phyloP scores from a whole-genome alignment of 495 filamentous ascomycete species.

The Cercophora samala region DNA sequence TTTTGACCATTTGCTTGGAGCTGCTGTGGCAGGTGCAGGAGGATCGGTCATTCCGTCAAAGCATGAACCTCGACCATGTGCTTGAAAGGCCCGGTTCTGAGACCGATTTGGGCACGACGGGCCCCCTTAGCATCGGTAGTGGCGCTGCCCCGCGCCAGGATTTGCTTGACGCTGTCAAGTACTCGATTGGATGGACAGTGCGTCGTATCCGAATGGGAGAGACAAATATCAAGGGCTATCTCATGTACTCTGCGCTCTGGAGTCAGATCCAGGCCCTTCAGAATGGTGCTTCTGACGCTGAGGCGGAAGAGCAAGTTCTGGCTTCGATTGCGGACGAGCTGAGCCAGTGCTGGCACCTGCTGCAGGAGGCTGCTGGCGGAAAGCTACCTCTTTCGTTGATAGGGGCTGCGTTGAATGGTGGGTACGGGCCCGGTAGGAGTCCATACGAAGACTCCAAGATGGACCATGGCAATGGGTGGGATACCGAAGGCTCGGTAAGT shows the following conservation, averaged over 20 bases:
- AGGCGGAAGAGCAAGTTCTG: slow-evolving; percentile 32
- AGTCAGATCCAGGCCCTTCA: slow-evolving; percentile 46
- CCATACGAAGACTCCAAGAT: slow-evolving; percentile 10
- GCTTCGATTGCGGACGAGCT: slow-evolving; percentile 26
- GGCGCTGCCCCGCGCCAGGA: slow-evolving; percentile 40
- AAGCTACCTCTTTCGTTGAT: background rate
- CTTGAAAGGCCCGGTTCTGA: slow-evolving; percentile 23
- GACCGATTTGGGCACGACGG: slow-evolving; percentile 26
- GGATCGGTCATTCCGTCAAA: slow-evolving; percentile 47
- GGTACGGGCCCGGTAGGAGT: background rate
- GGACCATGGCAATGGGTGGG: slow-evolving; percentile 11
- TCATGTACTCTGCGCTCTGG: slow-evolving; percentile 43
- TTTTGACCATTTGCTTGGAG: slow-evolving; percentile 47
- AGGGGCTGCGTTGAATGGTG: slow-evolving; percentile 9
- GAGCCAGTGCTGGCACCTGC: slow-evolving; percentile 19
- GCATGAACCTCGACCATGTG: slow-evolving; percentile 28
- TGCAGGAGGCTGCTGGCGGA: slow-evolving; percentile 22
- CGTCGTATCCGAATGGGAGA: slow-evolving; percentile 50
- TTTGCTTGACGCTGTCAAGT: slow-evolving; percentile 46
- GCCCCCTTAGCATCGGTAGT: slow-evolving; percentile 26
- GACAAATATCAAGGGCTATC: slow-evolving; percentile 54
- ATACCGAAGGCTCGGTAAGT: slow-evolving; percentile 26
- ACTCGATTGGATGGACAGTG: slow-evolving; percentile 45
- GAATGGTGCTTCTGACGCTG: slow-evolving; percentile 26
- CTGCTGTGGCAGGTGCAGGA: slow-evolving; percentile 50